phyloP scores from a whole-genome alignment of 768 basidiomycete species.

The Lactifluus pinguis region DNA sequence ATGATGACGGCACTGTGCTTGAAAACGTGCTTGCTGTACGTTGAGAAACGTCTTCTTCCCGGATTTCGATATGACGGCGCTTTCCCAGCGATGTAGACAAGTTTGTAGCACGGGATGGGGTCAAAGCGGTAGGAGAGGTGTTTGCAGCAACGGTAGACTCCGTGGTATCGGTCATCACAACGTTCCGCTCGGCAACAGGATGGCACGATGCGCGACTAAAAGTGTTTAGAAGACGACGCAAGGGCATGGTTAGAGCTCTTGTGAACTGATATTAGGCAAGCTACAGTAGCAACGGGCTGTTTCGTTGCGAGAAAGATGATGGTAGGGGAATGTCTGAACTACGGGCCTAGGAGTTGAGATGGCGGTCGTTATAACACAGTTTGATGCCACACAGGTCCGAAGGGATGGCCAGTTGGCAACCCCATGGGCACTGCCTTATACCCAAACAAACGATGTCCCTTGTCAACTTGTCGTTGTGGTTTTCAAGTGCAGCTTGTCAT shows the following conservation, averaged over 20 bases:
- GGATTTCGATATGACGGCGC: not conserved
- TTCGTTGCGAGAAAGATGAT: not conserved
- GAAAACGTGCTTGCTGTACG: not conserved
- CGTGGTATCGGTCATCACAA: not conserved
- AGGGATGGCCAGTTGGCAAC: too few relatives aligned
- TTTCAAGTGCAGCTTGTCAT: too few relatives aligned
- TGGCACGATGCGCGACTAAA: not conserved
- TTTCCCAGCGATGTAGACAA: not conserved
- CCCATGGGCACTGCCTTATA: too few relatives aligned
- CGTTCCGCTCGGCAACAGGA: not conserved
- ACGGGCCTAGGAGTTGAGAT: not conserved
- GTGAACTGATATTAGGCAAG: not conserved
- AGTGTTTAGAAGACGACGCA: slow-evolving; percentile 4
- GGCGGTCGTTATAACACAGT: not conserved
- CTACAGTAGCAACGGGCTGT: not conserved
- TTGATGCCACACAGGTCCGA: not conserved
- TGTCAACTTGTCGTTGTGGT: too few relatives aligned
- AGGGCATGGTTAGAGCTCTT: not conserved
- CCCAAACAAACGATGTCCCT: too few relatives aligned
- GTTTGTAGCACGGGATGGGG: not conserved
- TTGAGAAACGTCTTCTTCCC: not conserved
- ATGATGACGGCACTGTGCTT: not conserved
- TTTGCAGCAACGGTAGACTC: not conserved
- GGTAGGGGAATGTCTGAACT: not conserved
- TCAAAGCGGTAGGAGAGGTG: not conserved